Conservation (phyloP, 1,139 yeast species). For the Kodamaea alishanica region DNA sequence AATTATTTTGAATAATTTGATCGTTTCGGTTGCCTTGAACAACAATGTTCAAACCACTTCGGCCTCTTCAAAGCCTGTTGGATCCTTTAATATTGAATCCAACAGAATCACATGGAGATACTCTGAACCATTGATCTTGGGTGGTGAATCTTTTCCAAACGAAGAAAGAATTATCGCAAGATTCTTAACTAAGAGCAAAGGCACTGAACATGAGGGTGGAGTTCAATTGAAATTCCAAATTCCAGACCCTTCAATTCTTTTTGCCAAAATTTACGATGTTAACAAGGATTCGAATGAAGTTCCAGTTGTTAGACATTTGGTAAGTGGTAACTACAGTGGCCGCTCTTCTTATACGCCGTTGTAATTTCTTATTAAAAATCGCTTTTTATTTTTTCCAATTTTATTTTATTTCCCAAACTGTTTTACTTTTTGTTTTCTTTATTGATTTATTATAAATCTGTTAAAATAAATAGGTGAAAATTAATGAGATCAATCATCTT, state of each 20-base stretch:
- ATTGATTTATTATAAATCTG: not conserved
- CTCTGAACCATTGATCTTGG: constrained; percentile 44
- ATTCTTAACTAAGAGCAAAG: constrained; percentile 60
- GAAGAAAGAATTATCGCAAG: constrained; percentile 70
- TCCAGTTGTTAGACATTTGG: constrained; percentile 32
- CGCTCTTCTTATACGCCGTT: constrained; percentile 13
- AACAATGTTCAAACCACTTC: constrained; percentile 47
- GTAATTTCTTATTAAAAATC: not conserved
- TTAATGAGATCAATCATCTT: constrained; percentile 7
- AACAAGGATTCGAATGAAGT: constrained; percentile 19
- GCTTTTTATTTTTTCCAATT: constrained; percentile 4
- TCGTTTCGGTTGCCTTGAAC: constrained; percentile 61
- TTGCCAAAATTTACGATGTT: constrained; percentile 22
- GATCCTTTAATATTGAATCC: constrained; percentile 79
- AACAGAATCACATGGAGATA: constrained; percentile 85
- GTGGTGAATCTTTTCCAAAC: constrained; percentile 19
- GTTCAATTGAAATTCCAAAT: constrained; percentile 60
- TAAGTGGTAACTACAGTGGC: constrained; percentile 37
- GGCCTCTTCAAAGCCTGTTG: constrained; percentile 88
- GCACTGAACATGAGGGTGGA: constrained; percentile 66
- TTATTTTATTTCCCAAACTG: not conserved
- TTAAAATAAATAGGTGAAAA: not conserved
- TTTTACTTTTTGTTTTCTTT: constrained; percentile 5
- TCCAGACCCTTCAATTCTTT: constrained; percentile 25
- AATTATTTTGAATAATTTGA: constrained; percentile 51